phyloP scores from a whole-genome alignment of 257 asterid genomes.

The Solanum medicagineum region DNA sequence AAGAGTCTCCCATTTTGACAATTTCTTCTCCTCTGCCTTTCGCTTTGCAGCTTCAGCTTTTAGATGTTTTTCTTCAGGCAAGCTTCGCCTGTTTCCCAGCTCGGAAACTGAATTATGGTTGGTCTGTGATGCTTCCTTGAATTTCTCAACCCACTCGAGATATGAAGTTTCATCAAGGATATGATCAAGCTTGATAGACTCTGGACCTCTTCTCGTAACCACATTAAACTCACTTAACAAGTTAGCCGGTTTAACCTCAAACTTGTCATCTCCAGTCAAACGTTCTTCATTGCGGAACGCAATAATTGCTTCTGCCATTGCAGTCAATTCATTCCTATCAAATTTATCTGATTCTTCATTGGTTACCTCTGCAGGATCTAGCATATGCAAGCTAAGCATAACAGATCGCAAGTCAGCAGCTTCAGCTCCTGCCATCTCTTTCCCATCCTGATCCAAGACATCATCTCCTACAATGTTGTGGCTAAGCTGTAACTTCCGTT shows the following conservation, averaged over 20 bases:
- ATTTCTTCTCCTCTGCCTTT: constrained; percentile 67
- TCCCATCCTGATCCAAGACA: constrained; percentile 34
- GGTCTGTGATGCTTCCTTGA: constrained; percentile 44
- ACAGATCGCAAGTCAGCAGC: constrained; percentile 67
- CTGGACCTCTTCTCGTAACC: constrained; percentile 24
- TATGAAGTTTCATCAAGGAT: constrained; percentile 78
- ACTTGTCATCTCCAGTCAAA: constrained; percentile 30
- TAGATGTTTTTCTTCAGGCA: constrained; percentile 40
- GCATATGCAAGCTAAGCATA: constrained; percentile 65
- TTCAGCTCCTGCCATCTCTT: constrained; percentile 41
- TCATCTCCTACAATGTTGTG: constrained; percentile 72
- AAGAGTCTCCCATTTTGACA: constrained; percentile 70
- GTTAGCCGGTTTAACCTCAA: constrained; percentile 49
- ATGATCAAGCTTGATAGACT: constrained; percentile 35
- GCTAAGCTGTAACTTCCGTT: constrained; percentile 79
- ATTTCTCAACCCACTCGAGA: constrained; percentile 73
- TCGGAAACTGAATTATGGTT: constrained; percentile 22
- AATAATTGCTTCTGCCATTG: constrained; percentile 51
- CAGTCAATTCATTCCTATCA: constrained; percentile 29
- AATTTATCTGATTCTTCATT: constrained; percentile 34
- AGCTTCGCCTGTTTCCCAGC: constrained; percentile 29
- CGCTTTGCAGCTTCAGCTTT: constrained; percentile 61
- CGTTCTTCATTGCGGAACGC: constrained; percentile 35
- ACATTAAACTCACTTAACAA: constrained; percentile 21
- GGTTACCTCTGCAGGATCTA: constrained; percentile 50